phyloP scores from a whole-genome alignment of 2,329 filamentous ascomycete species.

The Venturia asperata region DNA sequence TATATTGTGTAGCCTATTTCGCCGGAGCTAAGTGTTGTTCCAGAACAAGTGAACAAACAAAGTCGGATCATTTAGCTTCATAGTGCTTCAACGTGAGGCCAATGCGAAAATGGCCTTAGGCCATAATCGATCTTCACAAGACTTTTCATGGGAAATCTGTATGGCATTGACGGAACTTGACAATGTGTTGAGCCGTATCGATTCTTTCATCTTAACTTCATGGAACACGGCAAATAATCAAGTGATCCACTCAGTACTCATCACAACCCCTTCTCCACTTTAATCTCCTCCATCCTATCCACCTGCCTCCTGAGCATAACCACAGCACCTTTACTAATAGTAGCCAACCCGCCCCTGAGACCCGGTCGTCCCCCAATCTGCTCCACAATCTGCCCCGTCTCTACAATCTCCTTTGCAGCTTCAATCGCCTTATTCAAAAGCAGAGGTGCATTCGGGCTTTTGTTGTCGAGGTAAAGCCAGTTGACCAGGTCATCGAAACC shows the following conservation, averaged over 20 bases:
- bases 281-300: slow-evolving; percentile 29
- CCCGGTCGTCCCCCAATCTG: slow-evolving; percentile 25
- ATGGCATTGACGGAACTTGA: no score
- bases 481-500: slow-evolving; percentile 47
- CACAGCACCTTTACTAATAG: slow-evolving; percentile 43
- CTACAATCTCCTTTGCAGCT: slow-evolving; percentile 37
- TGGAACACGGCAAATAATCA: no score
- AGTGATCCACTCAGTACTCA: not conserved
- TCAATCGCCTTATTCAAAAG: slow-evolving; percentile 40
- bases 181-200: no score
- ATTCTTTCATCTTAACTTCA: no score
- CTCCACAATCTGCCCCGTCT: slow-evolving; percentile 30
- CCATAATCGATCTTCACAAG: no score
- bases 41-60: no score
- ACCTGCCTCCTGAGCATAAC: slow-evolving; percentile 37
- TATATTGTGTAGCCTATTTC: no score
- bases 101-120: no score
- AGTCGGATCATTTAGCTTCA: no score
- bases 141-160: no score
- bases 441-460: slow-evolving; percentile 30
- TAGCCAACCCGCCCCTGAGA: slow-evolving; percentile 38
- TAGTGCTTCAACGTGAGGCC: no score
- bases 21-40: no score
- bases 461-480: slow-evolving; percentile 43
- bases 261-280: not conserved